phyloP scores from a whole-genome alignment of 495 filamentous ascomycete genomes.

The Neurospora sublineolata region DNA sequence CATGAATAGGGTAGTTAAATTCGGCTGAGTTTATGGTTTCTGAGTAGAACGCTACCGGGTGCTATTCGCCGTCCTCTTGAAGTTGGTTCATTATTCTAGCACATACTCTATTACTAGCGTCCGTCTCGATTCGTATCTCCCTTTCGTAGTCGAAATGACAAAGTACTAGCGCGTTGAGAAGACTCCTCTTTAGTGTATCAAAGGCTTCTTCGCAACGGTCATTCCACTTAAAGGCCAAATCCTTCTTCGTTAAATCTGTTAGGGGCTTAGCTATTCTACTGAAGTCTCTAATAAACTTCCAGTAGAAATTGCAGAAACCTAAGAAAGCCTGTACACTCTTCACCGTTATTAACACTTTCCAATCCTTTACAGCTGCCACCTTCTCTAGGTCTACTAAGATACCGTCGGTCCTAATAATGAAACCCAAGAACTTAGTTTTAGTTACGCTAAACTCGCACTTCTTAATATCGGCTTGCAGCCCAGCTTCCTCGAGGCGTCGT shows the following conservation, averaged over 20 bases:
- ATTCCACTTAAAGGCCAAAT: background rate
- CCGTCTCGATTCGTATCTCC: no score
- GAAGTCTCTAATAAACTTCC: background rate
- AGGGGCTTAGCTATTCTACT: no score
- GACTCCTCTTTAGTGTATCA: no score
- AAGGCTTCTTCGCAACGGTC: no score
- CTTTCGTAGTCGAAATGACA: no score
- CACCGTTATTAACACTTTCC: background rate
- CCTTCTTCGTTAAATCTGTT: background rate
- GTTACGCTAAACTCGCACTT: slow-evolving; percentile 20
- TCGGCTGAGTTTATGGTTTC: no score
- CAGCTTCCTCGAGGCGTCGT: slow-evolving; percentile 3
- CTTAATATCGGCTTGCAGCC: slow-evolving; percentile 16
- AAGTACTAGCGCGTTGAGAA: no score
- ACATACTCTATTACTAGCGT: no score
- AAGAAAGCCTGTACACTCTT: slow-evolving; percentile 2
- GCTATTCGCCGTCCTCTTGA: no score
- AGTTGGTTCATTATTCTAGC: no score
- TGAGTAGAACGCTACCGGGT: no score
- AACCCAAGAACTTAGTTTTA: slow-evolving; percentile 14
- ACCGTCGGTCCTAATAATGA: slow-evolving; percentile 12
- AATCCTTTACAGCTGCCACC: background rate
- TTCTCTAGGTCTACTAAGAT: background rate
- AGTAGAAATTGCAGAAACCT: slow-evolving; percentile 5
- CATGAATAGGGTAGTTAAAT: no score